phyloP scores from a whole-genome alignment of 805 yeast species.

The Pichia membranifaciens region DNA sequence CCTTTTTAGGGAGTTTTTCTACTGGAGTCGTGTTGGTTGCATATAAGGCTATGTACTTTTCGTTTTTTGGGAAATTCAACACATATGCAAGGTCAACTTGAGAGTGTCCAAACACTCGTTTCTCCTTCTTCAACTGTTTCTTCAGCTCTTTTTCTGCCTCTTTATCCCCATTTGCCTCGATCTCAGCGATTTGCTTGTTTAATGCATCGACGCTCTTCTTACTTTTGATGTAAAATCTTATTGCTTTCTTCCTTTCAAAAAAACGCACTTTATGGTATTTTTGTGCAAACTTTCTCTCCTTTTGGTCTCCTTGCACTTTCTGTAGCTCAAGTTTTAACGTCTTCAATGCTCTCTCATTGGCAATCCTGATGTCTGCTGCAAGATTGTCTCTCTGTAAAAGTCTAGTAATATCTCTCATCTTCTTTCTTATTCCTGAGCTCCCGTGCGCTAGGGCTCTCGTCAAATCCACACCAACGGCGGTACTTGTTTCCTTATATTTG shows the following conservation, averaged over 20 bases:
- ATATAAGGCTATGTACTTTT: conserved; percentile 74
- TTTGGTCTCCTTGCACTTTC: conserved; percentile 34
- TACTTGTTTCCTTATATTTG: conserved; percentile 6
- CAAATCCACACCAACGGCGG: conserved; percentile 22
- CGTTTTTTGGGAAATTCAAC: conserved; percentile 68
- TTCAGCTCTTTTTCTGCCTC: conserved; percentile 23
- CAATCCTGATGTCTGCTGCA: conserved; percentile 49
- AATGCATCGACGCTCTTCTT: conserved; percentile 34
- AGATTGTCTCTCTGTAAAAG: conserved; percentile 50
- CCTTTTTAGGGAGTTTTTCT: conserved; percentile 29
- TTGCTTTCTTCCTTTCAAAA: conserved; percentile 83
- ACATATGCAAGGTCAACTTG: conserved; percentile 72
- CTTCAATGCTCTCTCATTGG: conserved; percentile 41
- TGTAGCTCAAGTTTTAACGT: conserved; percentile 43
- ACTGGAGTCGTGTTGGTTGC: conserved; percentile 39
- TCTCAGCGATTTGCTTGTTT: conserved; percentile 16
- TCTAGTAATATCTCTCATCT: conserved; percentile 81
- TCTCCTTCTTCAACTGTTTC: conserved; percentile 32
- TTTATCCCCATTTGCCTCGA: neutral
- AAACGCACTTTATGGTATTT: conserved; percentile 92
- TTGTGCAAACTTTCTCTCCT: conserved; percentile 42
- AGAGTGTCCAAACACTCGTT: conserved; percentile 47
- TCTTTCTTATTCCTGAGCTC: conserved; percentile 62
- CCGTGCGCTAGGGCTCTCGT: conserved; percentile 28
- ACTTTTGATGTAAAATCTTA: conserved; percentile 58